Evolutionary conservation across 169 alveolate species (phyloP), one percentile per base, ranked within the genome.

Genomic region (Plasmodium vivax): DNA sequence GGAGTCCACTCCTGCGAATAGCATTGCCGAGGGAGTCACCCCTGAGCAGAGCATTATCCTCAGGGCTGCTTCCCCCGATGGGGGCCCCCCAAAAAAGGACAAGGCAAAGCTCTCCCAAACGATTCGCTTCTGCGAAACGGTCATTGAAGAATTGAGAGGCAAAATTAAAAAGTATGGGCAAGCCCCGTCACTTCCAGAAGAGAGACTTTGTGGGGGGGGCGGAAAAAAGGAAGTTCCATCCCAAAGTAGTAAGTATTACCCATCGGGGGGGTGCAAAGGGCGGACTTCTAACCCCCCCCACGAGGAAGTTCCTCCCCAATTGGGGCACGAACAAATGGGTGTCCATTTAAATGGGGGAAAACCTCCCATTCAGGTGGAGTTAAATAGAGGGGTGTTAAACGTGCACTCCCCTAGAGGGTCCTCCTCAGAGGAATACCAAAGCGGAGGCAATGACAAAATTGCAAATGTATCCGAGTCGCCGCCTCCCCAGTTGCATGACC

Each of bases 101-200:
- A 83, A 32, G 36, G 47, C 0, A 32, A 43, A 9, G 12, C 16
- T 30, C 12, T 36, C 23, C 51, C 27, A 84, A 47, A 43, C 51
- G 14, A 62, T 84, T 68, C 72, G 12, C 54, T 68, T 41, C 32
- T 84, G 92, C 56, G 92, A 84, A 84, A 68, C 72, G 43, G 54
- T 71, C 47, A 84, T 84, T 62, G 38, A 84, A 84, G 71, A 84
- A 71, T 16, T 84, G 19, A 71, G 74, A 4, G 32, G 16, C 10
- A 84, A 41, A 27, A 68, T 84, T 38, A 12, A 58, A 68, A 62
- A 84, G 41, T 84, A 84, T 84, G 83, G 45, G 27, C 36, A 43
- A 38, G 83, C 4, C 38, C 6, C 2, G 19, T 8, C 34, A 83
- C 43, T n/a, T 7, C 81, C 43, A 34, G 38, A 4, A 74, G 38